A percentile compares a stretch with the other conserved stretches of the same genome.
Evolutionary conservation across 768 basidiomycete species (phyloP).

Genomic region (Mycena epipterygia): DNA sequence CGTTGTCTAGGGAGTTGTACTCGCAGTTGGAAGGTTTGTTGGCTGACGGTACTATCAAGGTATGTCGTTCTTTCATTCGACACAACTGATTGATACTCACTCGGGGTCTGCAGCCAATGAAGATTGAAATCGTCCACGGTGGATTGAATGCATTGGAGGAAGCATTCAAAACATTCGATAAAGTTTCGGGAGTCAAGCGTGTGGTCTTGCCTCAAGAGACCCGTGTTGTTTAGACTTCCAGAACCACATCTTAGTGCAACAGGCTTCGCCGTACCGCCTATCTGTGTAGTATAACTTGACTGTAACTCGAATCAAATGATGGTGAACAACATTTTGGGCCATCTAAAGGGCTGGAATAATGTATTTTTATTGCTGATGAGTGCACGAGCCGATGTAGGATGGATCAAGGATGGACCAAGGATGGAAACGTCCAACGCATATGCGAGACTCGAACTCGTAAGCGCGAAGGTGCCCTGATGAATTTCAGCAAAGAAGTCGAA

Average conservation of each 20-base stretch:
- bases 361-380: too few relatives aligned
- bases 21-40: constrained; percentile 6
- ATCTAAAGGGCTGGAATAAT: too few relatives aligned
- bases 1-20: constrained; percentile 15
- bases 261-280: neutral
- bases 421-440: neutral
- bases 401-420: too few relatives aligned
- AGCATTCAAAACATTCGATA: constrained; percentile 11
- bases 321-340: too few relatives aligned
- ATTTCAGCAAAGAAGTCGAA: neutral
- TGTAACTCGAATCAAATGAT: neutral
- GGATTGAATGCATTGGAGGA: too few relatives aligned
- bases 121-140: too few relatives aligned
- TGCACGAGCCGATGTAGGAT: too few relatives aligned
- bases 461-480: neutral
- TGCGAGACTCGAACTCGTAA: neutral
- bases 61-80: neutral
- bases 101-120: too few relatives aligned
- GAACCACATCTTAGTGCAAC: neutral
- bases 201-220: constrained; percentile 15
- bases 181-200: constrained; percentile 14
- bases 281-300: neutral
- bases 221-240: too few relatives aligned
- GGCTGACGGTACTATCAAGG: constrained; percentile 23
- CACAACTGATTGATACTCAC: neutral